Percentiles rank a stretch among this genome's conserved stretches.
Conservation (phyloP, 2,329 filamentous ascomycete species). For the Zymoseptoria tritici region DNA sequence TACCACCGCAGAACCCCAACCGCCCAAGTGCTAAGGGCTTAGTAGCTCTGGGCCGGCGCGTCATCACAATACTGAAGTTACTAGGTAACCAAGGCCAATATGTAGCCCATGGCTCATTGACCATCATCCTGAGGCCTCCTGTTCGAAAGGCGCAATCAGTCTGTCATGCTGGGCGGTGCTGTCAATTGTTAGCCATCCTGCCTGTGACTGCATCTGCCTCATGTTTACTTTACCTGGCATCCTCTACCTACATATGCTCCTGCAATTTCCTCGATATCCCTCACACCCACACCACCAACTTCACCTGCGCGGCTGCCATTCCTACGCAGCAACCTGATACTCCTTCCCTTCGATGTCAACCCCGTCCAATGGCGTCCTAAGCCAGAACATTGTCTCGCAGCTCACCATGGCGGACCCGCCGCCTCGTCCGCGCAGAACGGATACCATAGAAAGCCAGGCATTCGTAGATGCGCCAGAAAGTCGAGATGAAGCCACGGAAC, state of each 20-base stretch:
- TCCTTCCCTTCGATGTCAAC: not conserved
- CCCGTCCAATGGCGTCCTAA: not conserved
- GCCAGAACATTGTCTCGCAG: not conserved
- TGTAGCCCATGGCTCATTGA: not conserved
- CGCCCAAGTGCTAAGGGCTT: not conserved
- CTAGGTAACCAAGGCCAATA: not conserved
- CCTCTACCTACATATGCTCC: not conserved
- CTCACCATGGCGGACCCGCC: constrained; percentile 11
- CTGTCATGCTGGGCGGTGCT: not conserved
- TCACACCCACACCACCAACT: not conserved
- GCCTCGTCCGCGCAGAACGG: constrained; percentile 11
- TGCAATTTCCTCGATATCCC: not conserved
- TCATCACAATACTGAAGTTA: not conserved
- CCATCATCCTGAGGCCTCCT: not conserved
- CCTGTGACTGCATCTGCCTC: not conserved
- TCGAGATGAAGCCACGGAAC: constrained; percentile 10
- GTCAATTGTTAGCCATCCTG: not conserved
- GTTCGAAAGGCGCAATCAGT: not conserved
- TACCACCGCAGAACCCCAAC: not conserved
- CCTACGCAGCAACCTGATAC: not conserved
- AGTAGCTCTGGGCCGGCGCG: not conserved
- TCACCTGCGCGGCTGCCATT: not conserved
- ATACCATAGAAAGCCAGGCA: constrained; percentile 23
- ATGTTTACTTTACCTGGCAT: not conserved
- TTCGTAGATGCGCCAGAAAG: constrained; percentile 27